Evolutionary conservation across 805 yeast species (phyloP).

Genomic region (Vanderwaltozyma polyspora): DNA sequence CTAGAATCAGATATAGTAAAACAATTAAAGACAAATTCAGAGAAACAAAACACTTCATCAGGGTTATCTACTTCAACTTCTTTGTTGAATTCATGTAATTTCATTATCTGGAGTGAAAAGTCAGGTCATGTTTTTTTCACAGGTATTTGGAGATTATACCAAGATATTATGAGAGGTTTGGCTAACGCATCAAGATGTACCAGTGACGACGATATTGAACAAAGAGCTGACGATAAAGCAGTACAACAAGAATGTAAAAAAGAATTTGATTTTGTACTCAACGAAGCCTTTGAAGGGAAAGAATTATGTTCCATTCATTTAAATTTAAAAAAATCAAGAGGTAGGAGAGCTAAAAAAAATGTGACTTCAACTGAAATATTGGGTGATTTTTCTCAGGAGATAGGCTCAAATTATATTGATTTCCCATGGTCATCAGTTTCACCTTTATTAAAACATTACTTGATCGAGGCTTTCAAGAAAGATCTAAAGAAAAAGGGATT

Average conservation of each 20-base stretch:
- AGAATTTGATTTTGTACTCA: conserved; percentile 1
- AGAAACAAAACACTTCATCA: no score
- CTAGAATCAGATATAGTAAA: no score
- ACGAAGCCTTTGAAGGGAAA: background rate
- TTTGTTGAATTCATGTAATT: conserved; percentile 35
- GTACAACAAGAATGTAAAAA: background rate
- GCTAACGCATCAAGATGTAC: conserved; percentile 5
- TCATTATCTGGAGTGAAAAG: conserved; percentile 77
- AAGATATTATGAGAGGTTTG: conserved; percentile 26
- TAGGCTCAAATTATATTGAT: conserved; percentile 16
- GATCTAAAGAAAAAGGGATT: conserved; percentile 7
- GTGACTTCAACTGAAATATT: background rate
- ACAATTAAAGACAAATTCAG: no score
- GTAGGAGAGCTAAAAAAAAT: background rate
- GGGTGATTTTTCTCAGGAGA: conserved; percentile 2
- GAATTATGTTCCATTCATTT: background rate
- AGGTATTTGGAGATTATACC: conserved; percentile 64
- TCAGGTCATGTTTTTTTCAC: conserved; percentile 83
- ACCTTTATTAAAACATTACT: conserved; percentile 9
- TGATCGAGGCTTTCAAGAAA: conserved; percentile 9
- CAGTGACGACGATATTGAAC: background rate
- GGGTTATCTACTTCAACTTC: no score
- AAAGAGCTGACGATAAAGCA: background rate
- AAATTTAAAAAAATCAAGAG: background rate
- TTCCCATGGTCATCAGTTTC: conserved; percentile 25